Base-by-base conservation (phyloP, 2,329 filamentous ascomycete species). In the Colletotrichum melonis region DNA sequence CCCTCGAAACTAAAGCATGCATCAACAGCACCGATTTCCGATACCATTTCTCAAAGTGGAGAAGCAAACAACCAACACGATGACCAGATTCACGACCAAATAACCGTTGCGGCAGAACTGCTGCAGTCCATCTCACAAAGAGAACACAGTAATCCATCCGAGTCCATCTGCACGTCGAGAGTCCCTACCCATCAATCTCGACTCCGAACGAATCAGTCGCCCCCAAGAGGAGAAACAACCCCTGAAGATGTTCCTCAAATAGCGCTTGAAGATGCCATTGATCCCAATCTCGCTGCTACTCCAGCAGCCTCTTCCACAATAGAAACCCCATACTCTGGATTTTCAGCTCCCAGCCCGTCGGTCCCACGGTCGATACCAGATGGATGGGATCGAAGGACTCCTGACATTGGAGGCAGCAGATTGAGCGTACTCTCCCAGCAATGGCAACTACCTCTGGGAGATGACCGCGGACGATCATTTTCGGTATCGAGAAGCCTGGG, bases 281-380 rank as follows among this genome's bases (percentile, higher is more conserved):
- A 16, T 8, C 38, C 38, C 16, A 19, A 42, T 19, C 38, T 42
- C 16, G 64, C 24, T 28, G 42, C 57, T 1, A 68, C 57, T 1
- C 65, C 60, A 5, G 16, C 26, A 54, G 26, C 56, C 16, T 62
- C 16, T 1, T 35, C 65, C 1, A n/a, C 49, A 4, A 30, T 63
- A 16, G 59, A 35, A 5, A 56, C 49, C 4, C 66, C 66, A 7
- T 46, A 63, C 19, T 30, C 58, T 22, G 24, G 55, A 11, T 42
- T 30, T 24, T 56, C 58, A 19, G 58, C 49, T 8, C 9, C 49
- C 2, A 63, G 58, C 19, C 58, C 66, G n/a, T 63, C 66, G 26
- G 30, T 69, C 2, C 66, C 49, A 9, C 35, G 35, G 5, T 63
- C 66, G 12, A 56, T 63, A 38, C 66, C 66, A 11, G 66, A 69